Base-by-base conservation (phyloP, 2,329 filamentous ascomycete species). In the Zymoseptoria ardabiliae region DNA sequence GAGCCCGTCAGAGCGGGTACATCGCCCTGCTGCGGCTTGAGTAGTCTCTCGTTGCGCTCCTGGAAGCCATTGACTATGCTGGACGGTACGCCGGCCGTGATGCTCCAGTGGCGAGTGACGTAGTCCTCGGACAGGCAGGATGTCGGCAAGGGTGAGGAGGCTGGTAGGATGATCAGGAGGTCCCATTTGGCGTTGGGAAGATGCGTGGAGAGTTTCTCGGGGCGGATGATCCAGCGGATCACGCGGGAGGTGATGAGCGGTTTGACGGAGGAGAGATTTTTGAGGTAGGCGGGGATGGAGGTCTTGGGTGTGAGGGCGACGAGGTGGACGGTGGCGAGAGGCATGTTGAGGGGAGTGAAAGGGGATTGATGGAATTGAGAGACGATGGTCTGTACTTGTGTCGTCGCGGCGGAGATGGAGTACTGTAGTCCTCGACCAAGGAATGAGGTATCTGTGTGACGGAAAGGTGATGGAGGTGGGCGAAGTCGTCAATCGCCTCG, bases 221-320 rank as follows among this genome's bases (percentile, higher is more conserved):
- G 78, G 19, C 76, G 74, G 58, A 82, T 78, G 51, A 82, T 79
- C 78, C 79, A 81, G 50, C 80, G 72, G 48, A 79, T 66, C 41
- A 78, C 75, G 58, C 71, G 72, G 30, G 77, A 75, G 23, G 74
- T 65, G 1, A 79, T 72, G 2, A 82, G 71, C 0, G 79, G 78
- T 22, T 71, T 70, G 23, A 74, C 25, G n/a, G 70, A 61, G 23
- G 66, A 66, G 54, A 82, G 71, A 19, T 72, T 69, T 2, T 70
- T 63, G 56, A 81, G 70, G 70, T 79, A 81, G 25, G 70, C 65
- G 3, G 72, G 57, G 20, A 75, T 66, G 5, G 73, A 65, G 48
- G 70, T 65, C 23, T 66, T 64, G 23, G 61, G 57, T 17, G 69
- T 63, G 3, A 82, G 74, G 25, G 75, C 71, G 53, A 82, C 62